A percentile compares a stretch with the other conserved stretches of the same genome.
Evolutionary conservation across 2,329 filamentous ascomycete species (phyloP).

Genomic region (Fusarium fujikuroi): DNA sequence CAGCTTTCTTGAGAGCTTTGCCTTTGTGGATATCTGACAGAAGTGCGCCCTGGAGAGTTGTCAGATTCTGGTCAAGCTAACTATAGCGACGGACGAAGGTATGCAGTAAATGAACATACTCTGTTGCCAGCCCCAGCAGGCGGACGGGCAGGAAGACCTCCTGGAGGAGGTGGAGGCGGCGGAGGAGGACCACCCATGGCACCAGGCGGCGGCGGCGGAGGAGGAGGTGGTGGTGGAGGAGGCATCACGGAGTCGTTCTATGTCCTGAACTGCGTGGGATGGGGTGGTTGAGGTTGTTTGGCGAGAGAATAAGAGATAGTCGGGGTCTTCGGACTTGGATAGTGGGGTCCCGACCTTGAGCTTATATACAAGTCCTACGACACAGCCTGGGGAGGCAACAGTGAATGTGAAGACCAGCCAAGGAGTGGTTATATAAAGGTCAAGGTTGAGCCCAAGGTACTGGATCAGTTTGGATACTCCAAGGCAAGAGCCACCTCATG

Average conservation of each 20-base stretch:
- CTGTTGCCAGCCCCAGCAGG: conserved; percentile 63
- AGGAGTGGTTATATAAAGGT: conserved; percentile 13
- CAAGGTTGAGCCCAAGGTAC: conserved; percentile 19
- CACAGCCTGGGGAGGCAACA: not conserved
- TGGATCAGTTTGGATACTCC: conserved; percentile 28
- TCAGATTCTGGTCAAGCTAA: not conserved
- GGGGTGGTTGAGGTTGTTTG: conserved; percentile 28
- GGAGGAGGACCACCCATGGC: not conserved
- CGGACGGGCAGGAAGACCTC: conserved; percentile 67
- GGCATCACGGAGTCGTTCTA: conserved; percentile 47
- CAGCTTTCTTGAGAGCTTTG: conserved; percentile 80
- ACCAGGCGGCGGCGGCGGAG: conserved; percentile 44
- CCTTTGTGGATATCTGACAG: conserved; percentile 90
- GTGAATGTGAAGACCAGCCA: not conserved
- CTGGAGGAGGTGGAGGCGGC: conserved; percentile 46
- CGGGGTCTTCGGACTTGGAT: conserved; percentile 25
- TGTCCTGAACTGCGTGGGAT: conserved; percentile 5
- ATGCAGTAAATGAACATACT: conserved; percentile 59
- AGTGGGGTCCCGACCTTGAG: conserved; percentile 12
- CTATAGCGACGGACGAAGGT: not conserved
- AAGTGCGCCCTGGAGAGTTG: conserved; percentile 77
- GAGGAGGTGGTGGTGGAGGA: conserved; percentile 74
- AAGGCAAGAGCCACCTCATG: conserved; percentile 32
- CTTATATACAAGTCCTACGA: conserved; percentile 6
- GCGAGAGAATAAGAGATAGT: conserved; percentile 19